Evolutionary conservation across 345 rosid genomes (phyloP).

Genomic region (Clausena lansium): DNA sequence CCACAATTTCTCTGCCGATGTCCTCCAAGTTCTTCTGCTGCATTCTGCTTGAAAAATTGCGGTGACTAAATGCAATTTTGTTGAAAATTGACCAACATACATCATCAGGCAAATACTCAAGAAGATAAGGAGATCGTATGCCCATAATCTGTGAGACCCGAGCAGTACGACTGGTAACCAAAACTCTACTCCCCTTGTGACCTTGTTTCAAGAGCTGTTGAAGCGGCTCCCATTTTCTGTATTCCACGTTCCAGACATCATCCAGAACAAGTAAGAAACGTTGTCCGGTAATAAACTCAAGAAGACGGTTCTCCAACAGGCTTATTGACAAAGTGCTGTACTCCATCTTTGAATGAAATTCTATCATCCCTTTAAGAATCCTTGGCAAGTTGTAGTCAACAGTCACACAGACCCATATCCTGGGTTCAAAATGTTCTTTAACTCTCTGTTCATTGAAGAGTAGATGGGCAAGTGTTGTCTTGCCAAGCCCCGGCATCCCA

Average conservation of each 20-base stretch:
- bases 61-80: not conserved
- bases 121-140: not conserved
- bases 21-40: slow-evolving; percentile 4
- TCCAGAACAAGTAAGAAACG: slow-evolving; percentile 23
- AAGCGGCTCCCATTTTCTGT: slow-evolving; percentile 15
- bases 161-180: slow-evolving; percentile 16
- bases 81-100: slow-evolving; percentile 12
- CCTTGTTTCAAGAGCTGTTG: slow-evolving; percentile 1
- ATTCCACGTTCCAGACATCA: slow-evolving; percentile 26
- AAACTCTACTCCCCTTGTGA: slow-evolving; percentile 10
- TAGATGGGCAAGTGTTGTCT: slow-evolving; percentile 20
- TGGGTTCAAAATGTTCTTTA: not conserved
- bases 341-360: slow-evolving; percentile 16
- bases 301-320: slow-evolving; percentile 8
- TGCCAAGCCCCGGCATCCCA: slow-evolving; percentile 22
- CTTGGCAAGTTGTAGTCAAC: slow-evolving; percentile 4
- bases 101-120: slow-evolving; percentile 17
- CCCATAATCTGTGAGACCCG: not conserved
- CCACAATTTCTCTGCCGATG: slow-evolving; percentile 5
- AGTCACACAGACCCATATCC: slow-evolving; percentile 14
- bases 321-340: not conserved
- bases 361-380: slow-evolving; percentile 21
- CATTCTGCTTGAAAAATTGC: not conserved
- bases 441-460: slow-evolving; percentile 9
- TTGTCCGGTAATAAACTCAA: slow-evolving; percentile 6